Evolutionary conservation across 495 filamentous ascomycete species (phyloP), one percentile per base, ranked within the genome.

Genomic region (Trichoderma erinaceum): DNA sequence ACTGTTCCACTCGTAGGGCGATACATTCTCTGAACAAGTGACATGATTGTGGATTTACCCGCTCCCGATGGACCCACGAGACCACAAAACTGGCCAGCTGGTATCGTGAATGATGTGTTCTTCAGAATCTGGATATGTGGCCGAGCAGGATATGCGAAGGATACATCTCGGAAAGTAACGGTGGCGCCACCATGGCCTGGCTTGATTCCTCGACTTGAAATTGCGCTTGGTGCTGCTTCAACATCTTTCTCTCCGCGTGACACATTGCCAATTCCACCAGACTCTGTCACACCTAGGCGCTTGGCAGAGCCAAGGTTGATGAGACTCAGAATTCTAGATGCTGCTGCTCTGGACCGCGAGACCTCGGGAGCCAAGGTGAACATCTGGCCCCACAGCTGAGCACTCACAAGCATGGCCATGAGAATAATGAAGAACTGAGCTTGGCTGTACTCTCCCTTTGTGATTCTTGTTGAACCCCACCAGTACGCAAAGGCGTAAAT

Each of bases 401-500:
- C 87, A 43, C 82, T 86, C 21, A 85, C 83, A 15, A 91, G 80
- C 44, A 90, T 80, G 0, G 87, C 85, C 0, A 86, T 80, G 15
- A 89, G 74, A 2, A 90, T 85, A 68, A 88, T 89, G 74, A 89
- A 89, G 75, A 90, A 90, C 67, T 89, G 81, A 4, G 82, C 79
- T 32, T 81, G 82, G 0, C 81, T 80, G 68, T 89, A 89, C 23
- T 80, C 69, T 0, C 87, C 86, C 50, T 78, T 73, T 18, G 82
- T 77, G 25, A 90, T 83, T 68, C 85, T 82, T 43, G 77, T 79
- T 0, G 84, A 80, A 4, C 87, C 87, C 82, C 88, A 91, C 84
- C 87, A 89, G 74, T 89, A 90, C 0, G 87, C 87, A 27, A 90
- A 75, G 0, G 86, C 87, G 72, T 87, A 87, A 16, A 89, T 81